Conservation (phyloP, 2,329 filamentous ascomycete genomes). For the Aspergillus glaucus region DNA sequence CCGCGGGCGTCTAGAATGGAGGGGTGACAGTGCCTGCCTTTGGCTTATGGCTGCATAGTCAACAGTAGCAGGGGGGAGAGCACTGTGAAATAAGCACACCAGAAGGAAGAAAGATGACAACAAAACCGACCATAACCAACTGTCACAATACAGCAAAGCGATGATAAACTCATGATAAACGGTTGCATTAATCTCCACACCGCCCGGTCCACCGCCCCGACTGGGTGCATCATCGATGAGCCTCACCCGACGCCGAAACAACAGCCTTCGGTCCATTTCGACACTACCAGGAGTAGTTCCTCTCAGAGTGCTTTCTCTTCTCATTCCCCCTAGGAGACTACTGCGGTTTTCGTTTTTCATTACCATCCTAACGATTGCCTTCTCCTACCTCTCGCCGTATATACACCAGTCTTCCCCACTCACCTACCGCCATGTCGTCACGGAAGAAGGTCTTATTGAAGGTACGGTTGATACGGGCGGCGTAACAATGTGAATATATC, state of each 20-base stretch:
- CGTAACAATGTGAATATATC: neutral
- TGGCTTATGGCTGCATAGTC: neutral
- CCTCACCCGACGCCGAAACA: constrained; percentile 9
- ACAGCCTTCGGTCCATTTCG: constrained; percentile 2
- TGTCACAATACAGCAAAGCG: constrained; percentile 11
- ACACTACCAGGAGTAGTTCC: constrained; percentile 1
- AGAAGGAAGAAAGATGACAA: neutral
- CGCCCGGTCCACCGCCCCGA: constrained; percentile 26
- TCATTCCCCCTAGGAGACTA: neutral
- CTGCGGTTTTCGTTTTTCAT: neutral
- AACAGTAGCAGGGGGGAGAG: neutral
- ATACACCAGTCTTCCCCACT: constrained; percentile 2
- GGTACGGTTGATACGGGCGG: constrained; percentile 46
- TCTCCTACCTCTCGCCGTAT: neutral
- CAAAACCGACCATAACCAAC: constrained; percentile 3
- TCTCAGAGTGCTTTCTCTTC: neutral
- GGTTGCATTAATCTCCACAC: constrained; percentile 12
- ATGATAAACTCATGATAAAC: neutral
- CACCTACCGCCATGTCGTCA: constrained; percentile 56
- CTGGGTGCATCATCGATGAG: constrained; percentile 28
- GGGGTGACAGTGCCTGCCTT: neutral
- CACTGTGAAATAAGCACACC: neutral
- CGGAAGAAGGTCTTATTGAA: constrained; percentile 88
- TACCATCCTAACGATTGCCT: neutral
- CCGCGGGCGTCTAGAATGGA: neutral